phyloP scores from a whole-genome alignment of 179 eudicot genomes.

The Gypsophila paniculata region DNA sequence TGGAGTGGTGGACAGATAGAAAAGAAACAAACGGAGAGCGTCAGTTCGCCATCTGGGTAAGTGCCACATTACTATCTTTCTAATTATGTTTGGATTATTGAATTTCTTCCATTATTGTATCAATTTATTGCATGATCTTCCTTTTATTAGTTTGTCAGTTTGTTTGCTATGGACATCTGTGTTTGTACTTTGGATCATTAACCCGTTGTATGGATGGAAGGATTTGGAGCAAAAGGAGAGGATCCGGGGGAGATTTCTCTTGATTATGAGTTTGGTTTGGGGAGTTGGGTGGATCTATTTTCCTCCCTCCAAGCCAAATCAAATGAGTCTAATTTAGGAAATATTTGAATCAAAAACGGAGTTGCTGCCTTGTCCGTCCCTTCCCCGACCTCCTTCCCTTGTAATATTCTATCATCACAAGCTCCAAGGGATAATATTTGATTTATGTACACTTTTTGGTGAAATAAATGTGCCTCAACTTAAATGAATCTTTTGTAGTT shows the following conservation, averaged over 20 bases:
- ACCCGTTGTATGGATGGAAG: not conserved
- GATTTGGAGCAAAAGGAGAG: not conserved
- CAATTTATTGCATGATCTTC: not conserved
- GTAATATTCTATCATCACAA: not conserved
- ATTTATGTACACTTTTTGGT: not conserved
- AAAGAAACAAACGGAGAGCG: not conserved
- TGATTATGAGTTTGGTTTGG: not conserved
- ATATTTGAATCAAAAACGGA: not conserved
- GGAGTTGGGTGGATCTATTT: not conserved
- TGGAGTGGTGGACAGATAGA: not conserved
- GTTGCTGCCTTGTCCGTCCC: not conserved
- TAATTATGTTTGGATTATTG: not conserved
- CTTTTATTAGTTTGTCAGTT: not conserved
- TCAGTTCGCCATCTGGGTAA: not conserved
- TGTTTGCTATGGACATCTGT: not conserved
- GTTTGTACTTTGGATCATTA: not conserved
- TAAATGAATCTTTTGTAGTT: not conserved
- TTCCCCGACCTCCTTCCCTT: not conserved
- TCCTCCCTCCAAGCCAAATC: not conserved
- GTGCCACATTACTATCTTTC: not conserved
- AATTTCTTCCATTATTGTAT: not conserved
- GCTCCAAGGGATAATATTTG: not conserved
- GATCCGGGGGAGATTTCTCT: no score
- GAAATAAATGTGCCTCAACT: not conserved
- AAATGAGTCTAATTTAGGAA: not conserved